Base-by-base conservation (phyloP, 2,329 filamentous ascomycete species). In the Incumbomyces delicatus region DNA sequence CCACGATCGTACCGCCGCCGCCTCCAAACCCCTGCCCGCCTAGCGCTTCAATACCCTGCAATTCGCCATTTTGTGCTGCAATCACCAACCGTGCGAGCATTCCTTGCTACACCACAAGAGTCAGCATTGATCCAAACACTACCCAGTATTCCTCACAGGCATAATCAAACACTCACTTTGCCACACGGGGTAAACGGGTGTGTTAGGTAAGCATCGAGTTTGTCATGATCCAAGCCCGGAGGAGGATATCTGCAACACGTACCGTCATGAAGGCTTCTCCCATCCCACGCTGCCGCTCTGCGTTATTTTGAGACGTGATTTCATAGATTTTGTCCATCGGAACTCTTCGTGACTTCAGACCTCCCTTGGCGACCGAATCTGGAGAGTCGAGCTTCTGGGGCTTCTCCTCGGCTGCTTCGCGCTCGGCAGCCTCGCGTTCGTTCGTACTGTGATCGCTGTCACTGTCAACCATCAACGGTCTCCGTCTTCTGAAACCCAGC, bases 231-330 rank as follows among this genome's bases (percentile, higher is more conserved):
- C 54, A 58, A 20, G 48, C 49, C 35, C 50, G 42, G 14, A 57
- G 51, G 45, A 57, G 38, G 38, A 59, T 48, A 32, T 54, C 50
- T 48, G 57, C 53, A 41, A 57, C 46, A 67, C 67, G 49, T 64
- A 75, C 71, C 52, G 76, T 78, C 41, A 81, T 72, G 50, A 70
- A 74, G 34, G 73, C 73, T 50, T 81, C 77, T 47, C 71, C 71
- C 54, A 75, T 71, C 12, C 77, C 77, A 13, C 74, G 76, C 51
- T 72, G 73, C 30, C 77, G 70, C 47, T 77, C 71, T 50, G 75
- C 70, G 55, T 82, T 77, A 56, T 83, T 83, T 56, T 77, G 70
- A 50, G 71, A 74, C 46, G 73, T 77, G 55, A 83, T 83, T 48
- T 74, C 70, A 48, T 82, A 79, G 44, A 71, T 72, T 44, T 78